Base-by-base conservation (phyloP, 2,329 filamentous ascomycete species). In the Diaporthe ampelina region DNA sequence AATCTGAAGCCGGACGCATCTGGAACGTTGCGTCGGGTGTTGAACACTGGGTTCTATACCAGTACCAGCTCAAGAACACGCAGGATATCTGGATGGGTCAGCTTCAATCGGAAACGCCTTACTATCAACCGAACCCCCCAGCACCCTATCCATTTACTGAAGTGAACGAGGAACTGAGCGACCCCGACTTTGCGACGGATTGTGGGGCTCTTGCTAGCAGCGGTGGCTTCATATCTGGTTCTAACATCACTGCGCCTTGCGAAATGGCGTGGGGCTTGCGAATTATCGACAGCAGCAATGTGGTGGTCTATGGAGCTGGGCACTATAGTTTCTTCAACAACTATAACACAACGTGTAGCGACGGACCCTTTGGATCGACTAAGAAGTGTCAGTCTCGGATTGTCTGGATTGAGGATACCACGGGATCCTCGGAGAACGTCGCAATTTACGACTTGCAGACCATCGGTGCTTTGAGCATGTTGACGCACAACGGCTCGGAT, bases 41-140 rank as follows among this genome's bases (percentile, higher is more conserved):
- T 0, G 92, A 94, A 82, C 92, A 94, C 81, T 88, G 88, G 63
- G 86, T 88, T 2, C 82, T 93, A n/a, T 93, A 92, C 80, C 91
- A 94, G 80, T 94, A 94, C 81, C 90, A 94, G 78, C 84, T 94
- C 69, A 83, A 85, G 77, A 84, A 86, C 67, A 91, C 92, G 5
- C 85, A 86, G 63, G 88, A 93, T 78, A 82, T 93, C 72, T 92
- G 89, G 80, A 88, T 91, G 78, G 91, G 90, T 26, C 87, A 91
- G 78, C 88, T 91, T 65, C 92, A 94, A 80, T 91, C 92, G 63
- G 92, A 94, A 81, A 91, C 92, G 4, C 89, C 92, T 0, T 94
- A 94, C 83, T 94, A 90, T 82, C 92, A 94, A 81, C 90, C 91
- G 32, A 90, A 88, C 79, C 92, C 92, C 0, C 83, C 83, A n/a